A percentile compares a stretch with the other conserved stretches of the same genome.
Conservation (phyloP, 2,329 filamentous ascomycete species). For the Rosellinia necatrix region DNA sequence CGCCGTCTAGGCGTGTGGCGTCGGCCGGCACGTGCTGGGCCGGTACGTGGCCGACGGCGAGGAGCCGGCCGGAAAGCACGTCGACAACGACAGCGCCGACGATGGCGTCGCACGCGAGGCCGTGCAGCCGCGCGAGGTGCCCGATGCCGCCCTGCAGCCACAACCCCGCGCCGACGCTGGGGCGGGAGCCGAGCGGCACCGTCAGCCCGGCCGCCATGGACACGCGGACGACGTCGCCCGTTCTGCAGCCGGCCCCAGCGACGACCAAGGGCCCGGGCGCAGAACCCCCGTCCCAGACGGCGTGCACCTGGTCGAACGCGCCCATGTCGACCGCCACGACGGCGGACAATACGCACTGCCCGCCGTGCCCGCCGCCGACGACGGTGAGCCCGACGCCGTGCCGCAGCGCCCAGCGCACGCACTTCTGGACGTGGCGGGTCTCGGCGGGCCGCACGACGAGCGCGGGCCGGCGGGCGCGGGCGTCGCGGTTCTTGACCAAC, state of each 20-base stretch:
- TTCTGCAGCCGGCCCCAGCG: conserved; percentile 60
- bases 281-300: conserved; percentile 40
- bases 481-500: conserved; percentile 57
- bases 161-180: conserved; percentile 65
- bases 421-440: conserved; percentile 56
- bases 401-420: conserved; percentile 60
- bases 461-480: conserved; percentile 50
- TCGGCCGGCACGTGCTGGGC: conserved; percentile 46
- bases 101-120: conserved; percentile 63
- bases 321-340: conserved; percentile 63
- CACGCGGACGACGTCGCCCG: conserved; percentile 56
- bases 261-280: conserved; percentile 48
- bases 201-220: conserved; percentile 54
- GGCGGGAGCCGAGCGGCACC: conserved; percentile 63
- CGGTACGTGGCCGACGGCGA: conserved; percentile 59
- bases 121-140: conserved; percentile 58
- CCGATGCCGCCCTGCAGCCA: conserved; percentile 71
- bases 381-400: conserved; percentile 52
- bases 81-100: conserved; percentile 64
- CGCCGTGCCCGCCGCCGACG: conserved; percentile 63
- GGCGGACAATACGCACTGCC: conserved; percentile 58
- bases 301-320: conserved; percentile 55
- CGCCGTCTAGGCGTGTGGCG: conserved; percentile 50
- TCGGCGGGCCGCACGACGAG: conserved; percentile 51
- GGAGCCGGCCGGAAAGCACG: conserved; percentile 50